phyloP scores from a whole-genome alignment of 192 early-diverging fungal species.

The Mortierella hygrophila region DNA sequence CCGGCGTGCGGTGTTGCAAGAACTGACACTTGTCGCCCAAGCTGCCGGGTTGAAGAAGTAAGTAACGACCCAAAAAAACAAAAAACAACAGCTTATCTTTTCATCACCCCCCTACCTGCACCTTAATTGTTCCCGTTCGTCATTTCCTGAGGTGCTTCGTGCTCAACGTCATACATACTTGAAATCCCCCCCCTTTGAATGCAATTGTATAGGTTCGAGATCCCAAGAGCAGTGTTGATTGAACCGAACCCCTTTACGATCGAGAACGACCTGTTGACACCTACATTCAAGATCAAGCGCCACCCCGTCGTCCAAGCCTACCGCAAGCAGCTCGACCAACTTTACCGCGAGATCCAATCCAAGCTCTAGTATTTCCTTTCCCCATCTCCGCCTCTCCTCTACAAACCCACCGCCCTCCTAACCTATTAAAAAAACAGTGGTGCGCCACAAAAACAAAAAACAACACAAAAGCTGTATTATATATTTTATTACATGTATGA shows the following conservation, averaged over 20 bases:
- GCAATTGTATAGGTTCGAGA: slow-evolving; percentile 67
- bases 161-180: background rate
- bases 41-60: slow-evolving; percentile 61
- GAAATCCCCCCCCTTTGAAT: too few relatives aligned
- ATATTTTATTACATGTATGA: too few relatives aligned
- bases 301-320: slow-evolving; percentile 55
- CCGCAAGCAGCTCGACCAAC: slow-evolving; percentile 6
- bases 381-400: too few relatives aligned
- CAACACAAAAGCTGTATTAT: too few relatives aligned
- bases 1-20: slow-evolving; percentile 54
- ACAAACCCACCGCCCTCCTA: too few relatives aligned
- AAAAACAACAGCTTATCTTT: too few relatives aligned
- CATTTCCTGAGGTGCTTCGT: background rate
- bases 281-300: slow-evolving; percentile 89
- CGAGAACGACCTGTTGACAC: slow-evolving; percentile 79
- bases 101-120: too few relatives aligned
- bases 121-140: too few relatives aligned
- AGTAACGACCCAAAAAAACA: background rate
- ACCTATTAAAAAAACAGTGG: too few relatives aligned
- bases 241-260: slow-evolving; percentile 70
- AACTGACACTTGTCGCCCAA: slow-evolving; percentile 65
- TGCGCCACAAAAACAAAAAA: too few relatives aligned
- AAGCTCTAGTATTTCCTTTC: background rate
- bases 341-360: slow-evolving; percentile 5
- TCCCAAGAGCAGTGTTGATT: slow-evolving; percentile 70